Percentiles rank a stretch among this genome's conserved stretches.
Conservation (phyloP, 116 monocot species). For the Trichopus zeylanicus region DNA sequence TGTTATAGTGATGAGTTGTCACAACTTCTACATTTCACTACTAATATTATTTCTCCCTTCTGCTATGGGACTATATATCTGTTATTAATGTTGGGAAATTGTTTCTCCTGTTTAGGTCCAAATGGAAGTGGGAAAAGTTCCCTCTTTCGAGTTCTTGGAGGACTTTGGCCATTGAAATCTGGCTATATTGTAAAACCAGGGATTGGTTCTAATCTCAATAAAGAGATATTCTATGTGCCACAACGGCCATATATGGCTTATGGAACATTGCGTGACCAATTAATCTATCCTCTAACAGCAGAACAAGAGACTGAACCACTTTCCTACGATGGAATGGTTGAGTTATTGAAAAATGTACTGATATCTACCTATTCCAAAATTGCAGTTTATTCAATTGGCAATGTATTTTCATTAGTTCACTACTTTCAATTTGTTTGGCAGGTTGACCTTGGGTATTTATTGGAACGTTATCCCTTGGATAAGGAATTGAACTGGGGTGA, state of each 20-base stretch:
- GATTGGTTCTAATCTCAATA: slow-evolving; percentile 93
- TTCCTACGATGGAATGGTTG: slow-evolving; percentile 68
- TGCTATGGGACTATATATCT: neutral
- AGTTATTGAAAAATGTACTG: slow-evolving; percentile 83
- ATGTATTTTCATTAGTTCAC: neutral
- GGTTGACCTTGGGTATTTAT: slow-evolving; percentile 94
- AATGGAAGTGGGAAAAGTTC: slow-evolving; percentile 99
- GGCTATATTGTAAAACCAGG: slow-evolving; percentile 93
- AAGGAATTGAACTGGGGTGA: slow-evolving; percentile 98
- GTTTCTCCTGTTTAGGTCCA: slow-evolving; percentile 50
- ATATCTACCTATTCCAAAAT: neutral
- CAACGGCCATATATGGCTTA: slow-evolving; percentile 98
- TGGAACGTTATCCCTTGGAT: slow-evolving; percentile 88
- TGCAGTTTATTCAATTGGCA: neutral
- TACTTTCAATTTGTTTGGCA: slow-evolving; percentile 17
- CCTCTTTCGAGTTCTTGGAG: slow-evolving; percentile 95
- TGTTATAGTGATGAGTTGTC: too few relatives aligned
- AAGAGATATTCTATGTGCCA: slow-evolving; percentile 99
- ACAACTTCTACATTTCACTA: too few relatives aligned
- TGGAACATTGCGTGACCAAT: slow-evolving; percentile 95
- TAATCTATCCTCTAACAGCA: slow-evolving; percentile 91
- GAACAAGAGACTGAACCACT: slow-evolving; percentile 69
- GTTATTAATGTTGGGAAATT: neutral
- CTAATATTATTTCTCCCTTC: neutral
- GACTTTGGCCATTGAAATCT: slow-evolving; percentile 95